Conservation (phyloP, 164 flowering plant genomes). For the Cinnamomum micranthum region DNA sequence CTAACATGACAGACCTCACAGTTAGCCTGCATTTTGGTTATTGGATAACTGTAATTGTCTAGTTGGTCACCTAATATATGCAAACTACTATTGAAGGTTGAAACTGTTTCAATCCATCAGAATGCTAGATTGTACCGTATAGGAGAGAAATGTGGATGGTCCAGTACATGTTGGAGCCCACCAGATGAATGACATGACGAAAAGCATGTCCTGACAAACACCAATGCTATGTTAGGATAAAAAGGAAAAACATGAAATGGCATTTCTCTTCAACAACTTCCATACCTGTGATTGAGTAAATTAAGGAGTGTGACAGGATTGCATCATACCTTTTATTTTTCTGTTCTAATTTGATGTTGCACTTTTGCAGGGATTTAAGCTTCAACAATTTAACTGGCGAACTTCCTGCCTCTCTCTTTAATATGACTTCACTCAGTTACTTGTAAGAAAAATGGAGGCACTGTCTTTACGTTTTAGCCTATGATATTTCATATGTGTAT, state of each 20-base stretch:
- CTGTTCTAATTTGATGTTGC: neutral
- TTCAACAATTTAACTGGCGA: slow-evolving; percentile 67
- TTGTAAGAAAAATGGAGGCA: slow-evolving; percentile 39
- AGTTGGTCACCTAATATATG: neutral
- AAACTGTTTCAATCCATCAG: neutral
- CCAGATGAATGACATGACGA: neutral
- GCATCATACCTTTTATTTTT: neutral
- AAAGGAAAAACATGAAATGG: neutral
- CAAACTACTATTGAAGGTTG: neutral
- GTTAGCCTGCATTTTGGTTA: neutral
- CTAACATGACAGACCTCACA: neutral
- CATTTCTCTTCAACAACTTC: neutral
- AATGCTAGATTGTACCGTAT: too few relatives aligned
- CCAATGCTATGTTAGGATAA: neutral
- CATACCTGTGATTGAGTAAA: too few relatives aligned
- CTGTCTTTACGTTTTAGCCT: neutral
- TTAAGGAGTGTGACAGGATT: neutral
- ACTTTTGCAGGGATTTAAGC: slow-evolving; percentile 64
- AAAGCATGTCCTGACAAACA: neutral
- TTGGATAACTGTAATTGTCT: neutral
- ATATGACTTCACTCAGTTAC: slow-evolving; percentile 38
- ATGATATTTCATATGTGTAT: neutral
- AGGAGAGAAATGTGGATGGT: neutral
- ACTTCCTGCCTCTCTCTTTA: slow-evolving; percentile 58
- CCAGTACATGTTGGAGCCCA: neutral